Evolutionary conservation across 768 basidiomycete genomes (phyloP).

Genomic region (Tulasnella sp.): DNA sequence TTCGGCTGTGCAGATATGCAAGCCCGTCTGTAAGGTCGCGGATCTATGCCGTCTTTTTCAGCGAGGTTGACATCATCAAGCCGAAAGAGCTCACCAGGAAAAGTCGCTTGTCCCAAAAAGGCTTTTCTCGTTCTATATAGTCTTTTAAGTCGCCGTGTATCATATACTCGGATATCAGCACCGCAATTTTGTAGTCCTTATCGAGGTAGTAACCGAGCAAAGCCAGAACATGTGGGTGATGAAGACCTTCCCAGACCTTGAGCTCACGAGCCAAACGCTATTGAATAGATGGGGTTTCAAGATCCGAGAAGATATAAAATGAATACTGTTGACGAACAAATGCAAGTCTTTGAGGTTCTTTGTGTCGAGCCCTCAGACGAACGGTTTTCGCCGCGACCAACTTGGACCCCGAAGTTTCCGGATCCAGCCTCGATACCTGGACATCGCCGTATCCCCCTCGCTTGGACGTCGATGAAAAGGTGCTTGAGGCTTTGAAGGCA

Average conservation of each 20-base stretch:
- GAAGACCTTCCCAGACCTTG: background rate
- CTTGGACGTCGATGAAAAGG: background rate
- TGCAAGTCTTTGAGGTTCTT: background rate
- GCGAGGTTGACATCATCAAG: background rate
- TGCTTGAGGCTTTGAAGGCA: background rate
- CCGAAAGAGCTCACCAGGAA: background rate
- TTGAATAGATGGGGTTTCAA: background rate
- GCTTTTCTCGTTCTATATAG: background rate
- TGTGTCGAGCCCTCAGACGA: background rate
- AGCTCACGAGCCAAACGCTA: background rate
- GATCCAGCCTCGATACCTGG: background rate
- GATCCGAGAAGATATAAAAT: background rate
- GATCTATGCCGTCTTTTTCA: background rate
- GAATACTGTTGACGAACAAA: background rate
- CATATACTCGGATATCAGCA: background rate
- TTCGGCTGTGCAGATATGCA: slow-evolving; percentile 8
- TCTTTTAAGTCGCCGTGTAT: background rate
- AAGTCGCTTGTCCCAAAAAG: background rate
- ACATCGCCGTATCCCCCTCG: background rate
- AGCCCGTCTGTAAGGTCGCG: slow-evolving; percentile 1
- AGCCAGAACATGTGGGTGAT: background rate
- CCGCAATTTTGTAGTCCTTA: background rate
- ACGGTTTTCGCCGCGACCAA: background rate
- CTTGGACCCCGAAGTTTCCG: background rate
- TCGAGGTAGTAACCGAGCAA: background rate